Percentiles rank a stretch among this genome's conserved stretches.
Conservation (phyloP, 2,329 filamentous ascomycete genomes). For the Gaeumannomyces sp. region DNA sequence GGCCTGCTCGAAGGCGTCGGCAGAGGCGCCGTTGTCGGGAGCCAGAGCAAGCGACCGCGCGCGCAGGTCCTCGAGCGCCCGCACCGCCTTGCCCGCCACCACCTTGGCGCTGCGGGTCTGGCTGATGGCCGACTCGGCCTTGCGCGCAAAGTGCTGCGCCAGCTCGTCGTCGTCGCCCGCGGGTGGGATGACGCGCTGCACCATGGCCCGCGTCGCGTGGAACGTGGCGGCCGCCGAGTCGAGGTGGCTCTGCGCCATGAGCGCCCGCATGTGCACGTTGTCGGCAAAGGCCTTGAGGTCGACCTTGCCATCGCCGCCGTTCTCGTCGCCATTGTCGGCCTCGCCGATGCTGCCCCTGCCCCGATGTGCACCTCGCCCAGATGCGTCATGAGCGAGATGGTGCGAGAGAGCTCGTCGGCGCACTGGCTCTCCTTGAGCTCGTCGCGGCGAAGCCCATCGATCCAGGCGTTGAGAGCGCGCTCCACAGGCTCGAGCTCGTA, state of each 20-base stretch:
- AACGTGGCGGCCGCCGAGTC: constrained; percentile 70
- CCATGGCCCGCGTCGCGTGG: constrained; percentile 55
- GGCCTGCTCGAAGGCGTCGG: constrained; percentile 63
- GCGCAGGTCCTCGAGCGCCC: constrained; percentile 71
- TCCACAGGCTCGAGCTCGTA: constrained; percentile 91
- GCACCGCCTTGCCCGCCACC: constrained; percentile 69
- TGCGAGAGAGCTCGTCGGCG: constrained; percentile 72
- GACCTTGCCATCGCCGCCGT: constrained; percentile 21
- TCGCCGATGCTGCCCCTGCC: background rate
- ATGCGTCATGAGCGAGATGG: constrained; percentile 81
- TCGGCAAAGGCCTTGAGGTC: constrained; percentile 70
- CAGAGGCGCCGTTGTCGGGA: constrained; percentile 46
- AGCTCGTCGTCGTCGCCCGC: constrained; percentile 60
- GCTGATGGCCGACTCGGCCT: constrained; percentile 64
- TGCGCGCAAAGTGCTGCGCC: constrained; percentile 60
- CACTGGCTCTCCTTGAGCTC: constrained; percentile 82
- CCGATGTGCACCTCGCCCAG: constrained; percentile 71
- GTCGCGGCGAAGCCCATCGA: constrained; percentile 76
- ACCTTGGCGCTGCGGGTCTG: constrained; percentile 81
- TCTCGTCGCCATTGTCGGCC: background rate
- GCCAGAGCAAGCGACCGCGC: constrained; percentile 67
- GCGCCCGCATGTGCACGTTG: constrained; percentile 69
- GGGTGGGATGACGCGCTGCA: constrained; percentile 57
- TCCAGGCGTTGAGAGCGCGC: constrained; percentile 78
- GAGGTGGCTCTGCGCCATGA: constrained; percentile 72